These are phyloP conservation scores for Jaltomata sinuosa DNA, from an alignment of 257 asterid species.

Conservation along the genomic window DNA sequence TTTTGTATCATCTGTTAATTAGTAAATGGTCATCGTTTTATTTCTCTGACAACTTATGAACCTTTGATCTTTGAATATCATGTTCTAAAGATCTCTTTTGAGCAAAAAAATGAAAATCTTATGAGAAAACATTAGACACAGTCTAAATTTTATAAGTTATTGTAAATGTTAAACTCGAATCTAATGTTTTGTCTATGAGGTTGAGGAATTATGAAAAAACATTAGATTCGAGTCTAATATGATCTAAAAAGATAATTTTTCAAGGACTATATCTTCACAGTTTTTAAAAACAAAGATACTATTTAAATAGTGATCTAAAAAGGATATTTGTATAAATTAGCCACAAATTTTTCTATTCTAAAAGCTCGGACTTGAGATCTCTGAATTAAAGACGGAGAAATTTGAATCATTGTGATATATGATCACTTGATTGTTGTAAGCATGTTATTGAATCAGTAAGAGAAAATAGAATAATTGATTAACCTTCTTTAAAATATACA, in stretches of 20 bases:
- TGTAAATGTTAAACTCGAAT: not conserved
- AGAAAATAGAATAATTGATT: not conserved
- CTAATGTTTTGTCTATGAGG: not conserved
- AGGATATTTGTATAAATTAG: not conserved
- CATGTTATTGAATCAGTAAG: not conserved
- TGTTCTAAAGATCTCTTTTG: not conserved
- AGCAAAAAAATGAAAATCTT: not conserved
- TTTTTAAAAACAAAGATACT: not conserved
- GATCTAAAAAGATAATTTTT: not conserved
- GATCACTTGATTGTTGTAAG: not conserved
- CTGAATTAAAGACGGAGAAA: not conserved
- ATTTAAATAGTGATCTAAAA: not conserved
- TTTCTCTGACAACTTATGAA: rapidly evolving
- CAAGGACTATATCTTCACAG: not conserved
- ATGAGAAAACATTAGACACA: not conserved
- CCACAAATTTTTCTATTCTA: rapidly evolving
- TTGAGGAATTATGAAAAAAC: not conserved
- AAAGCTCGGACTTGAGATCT: rapidly evolving
- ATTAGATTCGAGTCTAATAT: not conserved
- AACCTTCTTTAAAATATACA: not conserved
- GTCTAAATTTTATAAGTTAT: not conserved
- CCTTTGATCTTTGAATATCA: not conserved
- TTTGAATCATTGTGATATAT: not conserved
- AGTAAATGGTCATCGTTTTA: not conserved
- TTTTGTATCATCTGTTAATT: not conserved